phyloP scores from a whole-genome alignment of 1,284 basidiomycete genomes.

The Ganoderma resinaceum region DNA sequence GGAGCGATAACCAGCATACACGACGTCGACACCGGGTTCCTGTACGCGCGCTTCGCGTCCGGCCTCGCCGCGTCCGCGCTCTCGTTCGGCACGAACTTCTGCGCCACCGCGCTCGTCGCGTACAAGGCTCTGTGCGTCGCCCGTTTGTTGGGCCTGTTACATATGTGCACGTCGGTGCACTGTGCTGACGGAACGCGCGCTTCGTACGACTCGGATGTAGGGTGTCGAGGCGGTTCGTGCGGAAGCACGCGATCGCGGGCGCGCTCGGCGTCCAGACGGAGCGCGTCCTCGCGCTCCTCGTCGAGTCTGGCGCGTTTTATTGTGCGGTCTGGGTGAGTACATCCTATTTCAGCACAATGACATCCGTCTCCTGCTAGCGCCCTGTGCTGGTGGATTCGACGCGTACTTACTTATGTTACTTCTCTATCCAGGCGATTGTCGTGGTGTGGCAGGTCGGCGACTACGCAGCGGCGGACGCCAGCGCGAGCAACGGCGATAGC shows the following conservation, averaged over 20 bases:
- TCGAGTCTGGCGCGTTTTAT: conserved; percentile 7
- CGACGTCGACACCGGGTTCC: background rate
- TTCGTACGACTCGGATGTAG: no score
- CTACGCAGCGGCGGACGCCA: background rate
- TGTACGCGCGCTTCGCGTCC: no score
- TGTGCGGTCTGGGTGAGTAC: background rate
- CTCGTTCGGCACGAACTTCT: background rate
- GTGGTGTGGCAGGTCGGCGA: background rate
- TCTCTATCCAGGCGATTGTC: background rate
- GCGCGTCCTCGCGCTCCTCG: background rate
- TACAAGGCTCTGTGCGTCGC: background rate
- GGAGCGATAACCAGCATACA: no score
- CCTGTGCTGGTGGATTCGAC: no score
- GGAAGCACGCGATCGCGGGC: background rate
- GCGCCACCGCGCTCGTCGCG: background rate
- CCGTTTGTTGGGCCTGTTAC: background rate
- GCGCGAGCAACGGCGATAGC: background rate
- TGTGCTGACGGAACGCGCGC: no score
- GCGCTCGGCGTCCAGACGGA: background rate
- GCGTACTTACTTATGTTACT: no score
- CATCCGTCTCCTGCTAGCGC: no score
- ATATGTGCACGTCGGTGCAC: no score
- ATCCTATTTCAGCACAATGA: no score
- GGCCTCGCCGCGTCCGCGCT: background rate
- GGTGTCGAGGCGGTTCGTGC: no score